A percentile compares a stretch with the other conserved stretches of the same genome.
These are phyloP conservation scores for Limnanthes douglasii DNA, from an alignment of 345 rosid genomes.

Conservation along the genomic window DNA sequence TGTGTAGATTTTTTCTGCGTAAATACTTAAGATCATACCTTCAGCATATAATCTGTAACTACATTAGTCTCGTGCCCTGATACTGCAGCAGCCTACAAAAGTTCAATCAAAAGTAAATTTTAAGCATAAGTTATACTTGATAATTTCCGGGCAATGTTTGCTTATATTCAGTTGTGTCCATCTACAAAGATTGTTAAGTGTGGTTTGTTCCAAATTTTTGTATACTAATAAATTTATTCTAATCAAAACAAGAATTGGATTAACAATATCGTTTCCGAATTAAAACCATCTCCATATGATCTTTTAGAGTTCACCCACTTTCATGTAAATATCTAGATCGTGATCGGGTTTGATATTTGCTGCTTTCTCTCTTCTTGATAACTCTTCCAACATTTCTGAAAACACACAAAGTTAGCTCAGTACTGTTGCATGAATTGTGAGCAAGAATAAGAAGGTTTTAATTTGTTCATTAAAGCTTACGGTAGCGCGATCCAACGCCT, in stretches of 20 bases:
- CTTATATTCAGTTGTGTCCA: constrained; percentile 52
- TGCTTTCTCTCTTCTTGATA: constrained; percentile 65
- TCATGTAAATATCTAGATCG: constrained; percentile 75
- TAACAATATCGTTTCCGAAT: constrained; percentile 1
- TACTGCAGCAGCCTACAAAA: constrained; percentile 33
- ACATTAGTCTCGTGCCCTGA: constrained; percentile 32
- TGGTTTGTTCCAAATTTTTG: too few species aligned
- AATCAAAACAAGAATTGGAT: constrained; percentile 1
- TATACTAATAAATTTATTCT: too few species aligned
- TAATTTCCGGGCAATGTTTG: too few species aligned
- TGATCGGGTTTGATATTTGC: constrained; percentile 85
- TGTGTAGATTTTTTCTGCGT: background rate
- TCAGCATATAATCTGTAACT: constrained; percentile 62
- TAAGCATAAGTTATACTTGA: too few species aligned
- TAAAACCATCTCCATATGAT: too few species aligned
- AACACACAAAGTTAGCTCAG: background rate
- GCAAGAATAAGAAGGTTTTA: background rate
- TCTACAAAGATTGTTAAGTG: constrained; percentile 49
- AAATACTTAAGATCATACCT: constrained; percentile 35
- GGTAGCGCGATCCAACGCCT: constrained; percentile 36
- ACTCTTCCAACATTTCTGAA: constrained; percentile 52
- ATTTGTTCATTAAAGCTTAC: constrained; percentile 11
- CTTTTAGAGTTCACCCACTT: constrained; percentile 19
- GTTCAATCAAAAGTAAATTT: too few species aligned
- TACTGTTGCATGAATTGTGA: too few species aligned